phyloP scores from a whole-genome alignment of 108 stramenopile species.

The Fistulifera pelliculosa region DNA sequence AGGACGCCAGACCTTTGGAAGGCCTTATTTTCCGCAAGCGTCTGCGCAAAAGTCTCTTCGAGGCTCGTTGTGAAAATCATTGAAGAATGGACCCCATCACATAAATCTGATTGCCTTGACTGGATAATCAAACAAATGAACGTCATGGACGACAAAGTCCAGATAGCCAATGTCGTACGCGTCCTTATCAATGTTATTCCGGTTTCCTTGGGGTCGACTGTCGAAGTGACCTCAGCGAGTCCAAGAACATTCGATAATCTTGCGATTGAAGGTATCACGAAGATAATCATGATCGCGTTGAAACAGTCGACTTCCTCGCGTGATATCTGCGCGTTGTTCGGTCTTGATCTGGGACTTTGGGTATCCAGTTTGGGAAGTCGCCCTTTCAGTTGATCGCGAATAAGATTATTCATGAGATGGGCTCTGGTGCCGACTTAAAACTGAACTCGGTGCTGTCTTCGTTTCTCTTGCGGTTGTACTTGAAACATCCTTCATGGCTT shows the following conservation, averaged over 20 bases:
- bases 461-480: constrained; percentile 43
- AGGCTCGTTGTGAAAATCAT: constrained; percentile 23
- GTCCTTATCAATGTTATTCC: no score
- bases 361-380: neutral
- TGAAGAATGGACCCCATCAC: constrained; percentile 26
- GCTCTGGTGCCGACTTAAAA: neutral
- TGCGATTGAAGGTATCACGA: no score
- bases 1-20: constrained; percentile 35
- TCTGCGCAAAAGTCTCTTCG: no score
- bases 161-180: no score
- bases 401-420: constrained; percentile 3
- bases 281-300: no score
- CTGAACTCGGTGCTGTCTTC: constrained; percentile 5
- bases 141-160: constrained; percentile 14
- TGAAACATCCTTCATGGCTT: constrained; percentile 29
- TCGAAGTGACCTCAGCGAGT: no score
- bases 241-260: no score
- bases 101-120: constrained; percentile 25
- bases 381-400: constrained; percentile 8
- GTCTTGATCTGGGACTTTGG: no score
- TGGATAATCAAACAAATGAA: constrained; percentile 17
- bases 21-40: constrained; percentile 16
- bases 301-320: no score
- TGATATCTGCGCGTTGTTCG: no score
- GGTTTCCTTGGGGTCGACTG: no score